Conservation (phyloP, 805 yeast genomes). For the Saccharomycopsis sp. region DNA sequence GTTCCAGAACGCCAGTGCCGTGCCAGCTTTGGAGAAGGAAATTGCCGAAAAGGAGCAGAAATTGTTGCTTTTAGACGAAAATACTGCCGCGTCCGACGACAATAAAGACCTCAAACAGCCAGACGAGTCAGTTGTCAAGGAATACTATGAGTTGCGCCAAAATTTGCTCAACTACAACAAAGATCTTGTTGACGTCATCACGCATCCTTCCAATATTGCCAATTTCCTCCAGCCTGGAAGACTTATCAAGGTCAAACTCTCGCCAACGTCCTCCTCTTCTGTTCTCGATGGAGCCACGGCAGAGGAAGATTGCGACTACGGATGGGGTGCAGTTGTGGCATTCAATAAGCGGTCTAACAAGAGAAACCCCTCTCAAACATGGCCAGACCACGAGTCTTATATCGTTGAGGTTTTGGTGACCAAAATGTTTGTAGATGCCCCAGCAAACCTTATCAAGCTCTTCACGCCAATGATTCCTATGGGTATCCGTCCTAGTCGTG, state of each 20-base stretch:
- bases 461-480: conserved; percentile 74
- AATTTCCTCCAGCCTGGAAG: conserved; percentile 88
- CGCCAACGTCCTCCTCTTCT: conserved; percentile 42
- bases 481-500: conserved; percentile 79
- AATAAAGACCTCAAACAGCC: conserved; percentile 30
- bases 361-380: conserved; percentile 49
- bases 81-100: conserved; percentile 29
- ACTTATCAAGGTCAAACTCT: conserved; percentile 58
- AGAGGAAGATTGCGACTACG: conserved; percentile 52
- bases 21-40: conserved; percentile 74
- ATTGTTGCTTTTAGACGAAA: conserved; percentile 41
- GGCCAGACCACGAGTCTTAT: conserved; percentile 82
- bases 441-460: conserved; percentile 71
- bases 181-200: conserved; percentile 73
- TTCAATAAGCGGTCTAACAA: conserved; percentile 65
- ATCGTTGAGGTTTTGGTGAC: conserved; percentile 78
- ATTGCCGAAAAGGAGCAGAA: conserved; percentile 47
- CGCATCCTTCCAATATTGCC: conserved; percentile 84
- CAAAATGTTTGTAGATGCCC: conserved; percentile 75
- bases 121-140: conserved; percentile 67
- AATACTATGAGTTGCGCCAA: conserved; percentile 73
- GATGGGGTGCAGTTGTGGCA: conserved; percentile 92
- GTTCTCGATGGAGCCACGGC: conserved; percentile 66
- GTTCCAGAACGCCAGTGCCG: conserved; percentile 87
- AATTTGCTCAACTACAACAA: conserved; percentile 64